A percentile compares a stretch with the other conserved stretches of the same genome.
These are phyloP conservation scores for Peronospora belbahrii DNA, from an alignment of 352 stramenopile species.

Conservation along the genomic window DNA sequence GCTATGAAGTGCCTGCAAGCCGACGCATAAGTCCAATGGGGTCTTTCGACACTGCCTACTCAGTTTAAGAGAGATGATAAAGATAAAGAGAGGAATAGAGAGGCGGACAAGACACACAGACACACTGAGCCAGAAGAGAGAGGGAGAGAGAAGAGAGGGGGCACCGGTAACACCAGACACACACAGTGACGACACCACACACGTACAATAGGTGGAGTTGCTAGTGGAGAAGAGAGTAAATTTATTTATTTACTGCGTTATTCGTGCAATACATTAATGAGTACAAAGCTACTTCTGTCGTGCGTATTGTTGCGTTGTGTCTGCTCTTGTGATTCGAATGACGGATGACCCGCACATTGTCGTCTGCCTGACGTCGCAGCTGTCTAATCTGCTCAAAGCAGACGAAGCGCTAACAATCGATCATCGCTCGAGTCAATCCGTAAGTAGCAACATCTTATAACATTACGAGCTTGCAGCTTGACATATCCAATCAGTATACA, in stretches of 20 bases:
- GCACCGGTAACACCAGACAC: constrained; percentile 13
- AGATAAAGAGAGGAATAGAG: constrained; percentile 1
- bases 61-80: constrained; percentile 8
- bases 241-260: constrained; percentile 43
- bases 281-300: constrained; percentile 3
- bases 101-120: constrained; percentile 1
- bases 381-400: constrained; percentile 5
- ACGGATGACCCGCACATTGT: neutral
- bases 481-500: no score
- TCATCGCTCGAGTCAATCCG: neutral
- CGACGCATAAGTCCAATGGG: constrained; percentile 14
- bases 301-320: neutral
- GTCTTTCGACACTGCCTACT: constrained; percentile 22
- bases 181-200: constrained; percentile 24
- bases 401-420: constrained; percentile 15
- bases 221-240: constrained; percentile 22
- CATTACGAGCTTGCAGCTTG: no score
- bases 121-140: neutral
- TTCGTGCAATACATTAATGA: constrained; percentile 27
- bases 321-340: constrained; percentile 1
- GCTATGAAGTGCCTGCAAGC: constrained; percentile 52
- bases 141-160: neutral
- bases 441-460: no score
- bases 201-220: constrained; percentile 27
- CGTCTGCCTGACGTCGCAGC: constrained; percentile 6